Conservation (phyloP, 1,139 yeast species). For the Pichia sp. region DNA sequence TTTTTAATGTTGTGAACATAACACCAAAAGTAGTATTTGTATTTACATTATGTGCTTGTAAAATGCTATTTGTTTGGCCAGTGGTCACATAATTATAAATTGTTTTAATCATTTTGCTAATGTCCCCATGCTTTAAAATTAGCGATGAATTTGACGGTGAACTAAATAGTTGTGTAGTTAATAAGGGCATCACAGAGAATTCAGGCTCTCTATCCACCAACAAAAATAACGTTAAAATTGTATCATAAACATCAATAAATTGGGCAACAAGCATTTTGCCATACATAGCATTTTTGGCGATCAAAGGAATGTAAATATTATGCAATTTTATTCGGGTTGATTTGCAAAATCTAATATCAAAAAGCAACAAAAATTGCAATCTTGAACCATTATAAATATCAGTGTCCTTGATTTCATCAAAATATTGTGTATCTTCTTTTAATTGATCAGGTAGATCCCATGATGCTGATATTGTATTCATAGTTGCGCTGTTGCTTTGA, state of each 20-base stretch:
- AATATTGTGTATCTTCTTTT: constrained; percentile 43
- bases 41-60: constrained; percentile 28
- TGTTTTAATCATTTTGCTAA: constrained; percentile 63
- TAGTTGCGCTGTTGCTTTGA: constrained; percentile 3
- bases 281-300: constrained; percentile 59
- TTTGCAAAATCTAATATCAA: constrained; percentile 73
- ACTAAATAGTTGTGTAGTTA: constrained; percentile 84
- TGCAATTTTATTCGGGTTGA: constrained; percentile 54
- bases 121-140: constrained; percentile 63
- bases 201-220: constrained; percentile 79
- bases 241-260: constrained; percentile 78
- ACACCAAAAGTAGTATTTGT: constrained; percentile 35
- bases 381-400: constrained; percentile 55
- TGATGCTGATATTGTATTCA: constrained; percentile 10
- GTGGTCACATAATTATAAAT: constrained; percentile 60
- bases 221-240: constrained; percentile 67
- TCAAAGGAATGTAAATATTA: constrained; percentile 61
- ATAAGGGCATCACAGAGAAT: constrained; percentile 60
- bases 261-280: constrained; percentile 64
- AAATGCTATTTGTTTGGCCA: constrained; percentile 46
- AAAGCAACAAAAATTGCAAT: constrained; percentile 65
- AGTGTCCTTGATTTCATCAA: constrained; percentile 18
- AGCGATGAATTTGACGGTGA: constrained; percentile 73
- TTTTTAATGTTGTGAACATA: constrained; percentile 51
- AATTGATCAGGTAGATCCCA: constrained; percentile 42